These are phyloP conservation scores for Agarophyton chilense DNA, from an alignment of 23 red algal genomes.

Conservation along the genomic window DNA sequence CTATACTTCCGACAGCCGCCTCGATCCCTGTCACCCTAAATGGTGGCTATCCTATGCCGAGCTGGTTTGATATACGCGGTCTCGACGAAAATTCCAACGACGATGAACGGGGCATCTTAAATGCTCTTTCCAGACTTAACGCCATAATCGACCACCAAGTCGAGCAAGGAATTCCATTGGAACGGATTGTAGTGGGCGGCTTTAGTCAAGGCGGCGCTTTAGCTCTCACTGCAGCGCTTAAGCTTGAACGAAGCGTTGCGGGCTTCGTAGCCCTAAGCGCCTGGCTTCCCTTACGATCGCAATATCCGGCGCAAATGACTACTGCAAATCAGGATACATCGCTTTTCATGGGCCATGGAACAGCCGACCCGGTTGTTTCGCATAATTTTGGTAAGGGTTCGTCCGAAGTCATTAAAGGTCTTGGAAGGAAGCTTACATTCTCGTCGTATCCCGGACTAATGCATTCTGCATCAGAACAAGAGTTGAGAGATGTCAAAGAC, in stretches of 20 bases:
- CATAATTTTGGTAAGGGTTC: slow-evolving; percentile 28
- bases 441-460: slow-evolving; percentile 48
- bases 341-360: slow-evolving; percentile 68
- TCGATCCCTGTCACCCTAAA: slow-evolving; percentile 67
- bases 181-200: slow-evolving; percentile 86
- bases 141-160: slow-evolving; percentile 75
- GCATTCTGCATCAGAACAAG: slow-evolving; percentile 55
- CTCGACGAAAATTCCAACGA: slow-evolving; percentile 59
- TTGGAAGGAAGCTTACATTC: slow-evolving; percentile 33
- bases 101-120: slow-evolving; percentile 67
- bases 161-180: slow-evolving; percentile 61
- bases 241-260: slow-evolving; percentile 55
- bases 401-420: slow-evolving; percentile 16
- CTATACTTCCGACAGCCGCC: slow-evolving; percentile 79
- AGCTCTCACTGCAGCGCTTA: slow-evolving; percentile 73
- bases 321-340: slow-evolving; percentile 10
- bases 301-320: slow-evolving; percentile 54
- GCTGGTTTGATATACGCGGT: slow-evolving; percentile 82
- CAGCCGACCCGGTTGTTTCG: slow-evolving; percentile 57
- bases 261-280: slow-evolving; percentile 79
- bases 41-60: slow-evolving; percentile 68
- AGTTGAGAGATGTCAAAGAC: slow-evolving; percentile 50
- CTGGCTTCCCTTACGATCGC: slow-evolving; percentile 75
- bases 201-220: slow-evolving; percentile 96
- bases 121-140: slow-evolving; percentile 56